These are phyloP conservation scores for Juglanconis juglandina DNA, from an alignment of 2,329 filamentous ascomycete genomes.

Conservation along the genomic window DNA sequence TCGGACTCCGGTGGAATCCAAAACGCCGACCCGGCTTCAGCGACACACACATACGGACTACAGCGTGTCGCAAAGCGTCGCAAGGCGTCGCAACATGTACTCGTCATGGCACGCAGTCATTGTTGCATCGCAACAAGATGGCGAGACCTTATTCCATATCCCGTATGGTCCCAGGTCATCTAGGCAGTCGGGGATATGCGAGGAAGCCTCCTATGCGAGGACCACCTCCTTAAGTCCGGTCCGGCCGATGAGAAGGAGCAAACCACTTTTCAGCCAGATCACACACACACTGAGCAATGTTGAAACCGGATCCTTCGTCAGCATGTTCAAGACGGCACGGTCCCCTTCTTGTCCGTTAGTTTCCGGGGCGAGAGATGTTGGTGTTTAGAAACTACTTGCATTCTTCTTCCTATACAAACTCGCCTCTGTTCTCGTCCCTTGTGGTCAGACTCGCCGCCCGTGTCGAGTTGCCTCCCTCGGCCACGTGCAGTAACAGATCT, in stretches of 20 bases:
- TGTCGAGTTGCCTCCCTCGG: not conserved
- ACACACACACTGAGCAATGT: not conserved
- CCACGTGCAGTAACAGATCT: constrained; percentile 6
- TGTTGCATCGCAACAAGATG: not conserved
- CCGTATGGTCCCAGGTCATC: not conserved
- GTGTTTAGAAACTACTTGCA: not conserved
- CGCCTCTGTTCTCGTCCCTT: not conserved
- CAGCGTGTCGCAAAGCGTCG: not conserved
- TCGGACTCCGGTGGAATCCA: constrained; percentile 3
- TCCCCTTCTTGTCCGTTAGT: not conserved
- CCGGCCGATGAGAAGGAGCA: not conserved
- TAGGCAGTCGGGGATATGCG: not conserved
- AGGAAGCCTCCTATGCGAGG: not conserved
- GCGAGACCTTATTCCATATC: not conserved
- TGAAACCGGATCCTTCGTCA: not conserved
- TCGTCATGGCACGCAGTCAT: not conserved
- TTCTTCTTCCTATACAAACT: not conserved
- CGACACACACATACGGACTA: not conserved
- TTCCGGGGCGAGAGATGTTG: not conserved
- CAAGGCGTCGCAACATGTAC: not conserved
- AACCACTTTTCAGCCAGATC: not conserved
- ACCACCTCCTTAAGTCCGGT: not conserved
- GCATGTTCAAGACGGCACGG: not conserved
- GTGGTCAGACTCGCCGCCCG: not conserved
- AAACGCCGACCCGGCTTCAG: not conserved